Evolutionary conservation across 805 yeast genomes (phyloP).

Genomic region (Kluyveromyces wickerhamii): DNA sequence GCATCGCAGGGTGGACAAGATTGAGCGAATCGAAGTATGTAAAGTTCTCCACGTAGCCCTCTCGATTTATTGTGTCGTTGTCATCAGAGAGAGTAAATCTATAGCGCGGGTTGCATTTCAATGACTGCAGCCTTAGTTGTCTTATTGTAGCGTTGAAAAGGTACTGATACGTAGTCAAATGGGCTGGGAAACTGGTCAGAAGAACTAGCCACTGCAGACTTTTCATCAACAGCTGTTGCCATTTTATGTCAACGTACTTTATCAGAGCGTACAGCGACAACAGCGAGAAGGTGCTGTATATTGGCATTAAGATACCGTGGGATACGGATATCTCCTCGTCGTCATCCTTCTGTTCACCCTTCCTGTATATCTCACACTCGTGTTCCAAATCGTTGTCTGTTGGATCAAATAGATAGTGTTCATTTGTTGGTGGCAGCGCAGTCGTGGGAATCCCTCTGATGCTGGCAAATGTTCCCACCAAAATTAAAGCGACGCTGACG

Average conservation of each 20-base stretch:
- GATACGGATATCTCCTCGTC: constrained; percentile 14
- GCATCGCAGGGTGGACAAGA: background rate
- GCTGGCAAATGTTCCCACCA: constrained; percentile 32
- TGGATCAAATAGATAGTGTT: constrained; percentile 37
- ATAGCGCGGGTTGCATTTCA: constrained; percentile 31
- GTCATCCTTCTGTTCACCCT: constrained; percentile 10
- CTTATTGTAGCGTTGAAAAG: constrained; percentile 25
- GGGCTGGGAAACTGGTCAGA: constrained; percentile 29
- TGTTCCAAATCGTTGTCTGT: constrained; percentile 30
- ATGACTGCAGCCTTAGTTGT: constrained; percentile 18
- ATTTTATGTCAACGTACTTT: constrained; percentile 14
- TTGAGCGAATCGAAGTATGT: constrained; percentile 12
- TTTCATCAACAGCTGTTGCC: constrained; percentile 26
- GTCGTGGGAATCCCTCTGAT: constrained; percentile 25
- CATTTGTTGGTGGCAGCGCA: constrained; percentile 28
- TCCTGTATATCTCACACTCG: constrained; percentile 13
- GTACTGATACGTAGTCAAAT: constrained; percentile 25
- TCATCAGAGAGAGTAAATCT: constrained; percentile 33
- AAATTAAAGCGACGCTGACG: constrained; percentile 23
- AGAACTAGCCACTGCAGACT: constrained; percentile 33
- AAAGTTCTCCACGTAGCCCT: constrained; percentile 33
- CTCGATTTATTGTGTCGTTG: constrained; percentile 32
- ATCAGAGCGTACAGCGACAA: constrained; percentile 15
- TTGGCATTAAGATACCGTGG: constrained; percentile 37
- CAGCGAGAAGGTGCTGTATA: constrained; percentile 32